A percentile compares a stretch with the other conserved stretches of the same genome.
phyloP scores from a whole-genome alignment of 2,329 filamentous ascomycete species.

The Ascomycota sp. region DNA sequence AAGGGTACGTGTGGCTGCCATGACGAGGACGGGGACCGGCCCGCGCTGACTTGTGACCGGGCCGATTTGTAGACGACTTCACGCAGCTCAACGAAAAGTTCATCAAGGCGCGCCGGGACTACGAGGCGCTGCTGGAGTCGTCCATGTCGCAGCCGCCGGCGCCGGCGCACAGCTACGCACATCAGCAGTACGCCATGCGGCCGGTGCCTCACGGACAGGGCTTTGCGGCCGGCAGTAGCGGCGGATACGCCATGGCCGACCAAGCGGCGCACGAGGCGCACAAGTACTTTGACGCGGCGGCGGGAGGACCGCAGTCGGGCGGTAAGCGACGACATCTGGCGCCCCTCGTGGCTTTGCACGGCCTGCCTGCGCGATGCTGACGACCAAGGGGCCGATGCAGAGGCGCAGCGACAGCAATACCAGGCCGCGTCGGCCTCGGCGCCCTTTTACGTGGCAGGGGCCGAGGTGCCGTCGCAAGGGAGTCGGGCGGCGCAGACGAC shows the following conservation, averaged over 20 bases:
- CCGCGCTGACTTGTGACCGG: too few relatives aligned
- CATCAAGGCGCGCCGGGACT: constrained; percentile 93
- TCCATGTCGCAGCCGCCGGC: constrained; percentile 96
- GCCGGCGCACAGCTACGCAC: constrained; percentile 56
- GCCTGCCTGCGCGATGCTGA: too few relatives aligned
- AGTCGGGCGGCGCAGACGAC: constrained; percentile 4
- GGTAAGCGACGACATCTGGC: too few relatives aligned
- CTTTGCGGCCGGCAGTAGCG: constrained; percentile 18
- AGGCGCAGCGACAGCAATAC: constrained; percentile 22
- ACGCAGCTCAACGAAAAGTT: constrained; percentile 98
- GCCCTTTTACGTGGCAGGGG: constrained; percentile 46
- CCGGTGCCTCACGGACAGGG: constrained; percentile 25
- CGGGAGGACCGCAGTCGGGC: constrained; percentile 33
- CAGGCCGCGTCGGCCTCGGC: constrained; percentile 27
- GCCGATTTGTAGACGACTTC: constrained; percentile 91
- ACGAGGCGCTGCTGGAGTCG: constrained; percentile 83
- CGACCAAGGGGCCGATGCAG: too few relatives aligned
- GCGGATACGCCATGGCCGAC: constrained; percentile 20
- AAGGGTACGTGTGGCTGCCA: constrained; percentile 74
- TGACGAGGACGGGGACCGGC: too few relatives aligned
- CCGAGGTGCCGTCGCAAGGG: constrained; percentile 26
- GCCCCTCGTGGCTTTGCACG: too few relatives aligned
- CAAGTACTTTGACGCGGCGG: constrained; percentile 54
- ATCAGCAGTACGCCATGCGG: constrained; percentile 45
- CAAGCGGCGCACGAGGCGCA: constrained; percentile 36